Base-by-base conservation (phyloP, 768 basidiomycete genomes). In the Tricholoma bakamatsutake region DNA sequence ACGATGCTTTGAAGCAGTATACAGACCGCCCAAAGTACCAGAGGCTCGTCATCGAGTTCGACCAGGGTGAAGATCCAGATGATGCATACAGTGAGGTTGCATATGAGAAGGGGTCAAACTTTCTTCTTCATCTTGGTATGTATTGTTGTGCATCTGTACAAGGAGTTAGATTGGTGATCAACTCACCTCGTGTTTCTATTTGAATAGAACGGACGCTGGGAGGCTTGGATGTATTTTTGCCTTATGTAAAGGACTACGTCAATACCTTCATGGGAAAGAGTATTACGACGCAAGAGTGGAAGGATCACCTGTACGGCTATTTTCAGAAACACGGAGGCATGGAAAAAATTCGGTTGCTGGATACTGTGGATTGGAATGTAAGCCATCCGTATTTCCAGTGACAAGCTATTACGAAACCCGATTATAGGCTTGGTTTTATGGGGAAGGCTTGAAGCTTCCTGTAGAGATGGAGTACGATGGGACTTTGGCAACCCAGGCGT, bases 51-150 rank as follows among this genome's bases (percentile, higher is more conserved):
- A 86, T 91, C 59, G 76, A 83, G 21, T 92, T 88, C 61, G 80
- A 87, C 40, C 67, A 75, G 43, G 87, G 88, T 12, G 82, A 92
- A 70, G 84, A 88, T 64, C 83, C 88, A 1, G 89, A 93, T 64
- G 86, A 87, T 48, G 87, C 88, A 5, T 92, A 87, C 68, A 74
- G 77, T 56, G 73, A 76, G 50, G 76, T 97, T 45, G 88, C 94
- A 1, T 96, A 96, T 61, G 88, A 90, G 67, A 90, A 95, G 70
- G 95, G 95, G 24, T 80, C 90, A 6, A 96, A 93, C 67, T 84
- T 98, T 62, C 73, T 98, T 13, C 79, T 95, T 15, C 79, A 90
- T 66, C 78, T 98, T 18, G 94, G 89, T 89, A 53, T 53, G 77
- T 62, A 27, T 33, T 40, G n/a, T 13, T 45, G 4, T 15, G 6